These are phyloP conservation scores for Pythium chondricola DNA, from an alignment of 352 stramenopile species.

Conservation along the genomic window DNA sequence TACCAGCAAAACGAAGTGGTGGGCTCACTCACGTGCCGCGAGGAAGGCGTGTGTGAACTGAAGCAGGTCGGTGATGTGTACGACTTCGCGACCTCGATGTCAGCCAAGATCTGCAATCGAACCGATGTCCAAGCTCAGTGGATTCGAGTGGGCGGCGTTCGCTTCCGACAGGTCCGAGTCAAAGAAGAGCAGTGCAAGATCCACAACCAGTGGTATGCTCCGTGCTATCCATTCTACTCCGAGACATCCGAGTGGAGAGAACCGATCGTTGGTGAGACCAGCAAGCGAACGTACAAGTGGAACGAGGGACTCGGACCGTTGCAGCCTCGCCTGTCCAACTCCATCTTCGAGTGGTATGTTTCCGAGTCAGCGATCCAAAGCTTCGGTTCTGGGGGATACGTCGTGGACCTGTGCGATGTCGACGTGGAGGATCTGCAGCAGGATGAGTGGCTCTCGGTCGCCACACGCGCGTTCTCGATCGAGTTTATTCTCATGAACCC, in stretches of 20 bases:
- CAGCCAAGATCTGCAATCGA: constrained; percentile 42
- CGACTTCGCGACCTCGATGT: constrained; percentile 53
- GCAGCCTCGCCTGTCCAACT: constrained; percentile 50
- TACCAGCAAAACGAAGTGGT: constrained; percentile 85
- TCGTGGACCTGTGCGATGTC: constrained; percentile 64
- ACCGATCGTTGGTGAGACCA: constrained; percentile 29
- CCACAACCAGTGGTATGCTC: constrained; percentile 44
- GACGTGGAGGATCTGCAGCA: constrained; percentile 53
- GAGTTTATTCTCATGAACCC: constrained; percentile 87
- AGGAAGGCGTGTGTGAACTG: constrained; percentile 75
- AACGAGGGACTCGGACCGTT: constrained; percentile 53
- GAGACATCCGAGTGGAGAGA: constrained; percentile 41
- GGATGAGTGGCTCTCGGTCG: constrained; percentile 69
- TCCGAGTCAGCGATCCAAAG: constrained; percentile 28
- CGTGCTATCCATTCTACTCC: constrained; percentile 75
- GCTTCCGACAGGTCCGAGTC: constrained; percentile 80
- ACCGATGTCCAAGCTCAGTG: constrained; percentile 61
- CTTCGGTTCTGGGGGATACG: constrained; percentile 68
- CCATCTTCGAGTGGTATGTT: constrained; percentile 35
- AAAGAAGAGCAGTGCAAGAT: constrained; percentile 64
- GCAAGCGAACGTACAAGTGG: constrained; percentile 55
- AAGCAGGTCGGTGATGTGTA: constrained; percentile 76
- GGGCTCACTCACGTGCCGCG: constrained; percentile 62
- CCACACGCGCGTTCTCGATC: constrained; percentile 76
- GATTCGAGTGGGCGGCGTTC: constrained; percentile 69